Base-by-base conservation (phyloP, 805 yeast genomes). In the Lipomyces spencermartinsiae region DNA sequence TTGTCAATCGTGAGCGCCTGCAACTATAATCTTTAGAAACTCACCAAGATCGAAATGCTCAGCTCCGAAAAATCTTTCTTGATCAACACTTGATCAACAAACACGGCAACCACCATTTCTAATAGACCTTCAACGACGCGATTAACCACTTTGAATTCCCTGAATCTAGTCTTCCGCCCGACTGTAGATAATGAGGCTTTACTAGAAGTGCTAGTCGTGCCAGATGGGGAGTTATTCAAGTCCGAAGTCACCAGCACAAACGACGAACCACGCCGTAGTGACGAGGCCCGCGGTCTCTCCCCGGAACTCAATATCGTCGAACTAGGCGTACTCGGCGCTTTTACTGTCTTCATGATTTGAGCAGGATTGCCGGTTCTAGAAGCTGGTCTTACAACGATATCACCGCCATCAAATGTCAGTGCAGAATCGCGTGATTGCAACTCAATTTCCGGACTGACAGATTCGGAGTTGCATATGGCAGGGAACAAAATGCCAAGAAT, bases 41-140 rank as follows among this genome's bases (percentile, higher is more conserved):
- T 37, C 49, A 67, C 70, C 61, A 69, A 39, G 39, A 67, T 57
- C 4, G 70, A 63, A 35, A 73, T 62, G 12, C 58, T 61, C 31
- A 73, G 64, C 37, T 71, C 74, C 14, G 72, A 64, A 55, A 65
- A 67, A 56, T 73, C 76, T 46, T 68, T 70, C 34, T 70, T 34
- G 2, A 68, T 64, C n/a, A 73, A 39, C 12, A 73, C 72, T 16
- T 63, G 66, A 46, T 73, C 73, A 8, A 71, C 67, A 39, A 72
- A 58, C 2, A 73, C 68, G 3, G 72, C 74, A 25, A 73, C 68
- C 14, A 68, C 69, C 64, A 73, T 66, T 29, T 73, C 74, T 16
- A 73, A 56, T 35, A 71, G 56, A 14, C 72, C 71, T 49, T 73
- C 75, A 35, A 73, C 66, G 10, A 69, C 70, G 25, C 66, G 31